Conservation (phyloP, 2,329 filamentous ascomycete species). For the Sclerotinia trifoliorum region DNA sequence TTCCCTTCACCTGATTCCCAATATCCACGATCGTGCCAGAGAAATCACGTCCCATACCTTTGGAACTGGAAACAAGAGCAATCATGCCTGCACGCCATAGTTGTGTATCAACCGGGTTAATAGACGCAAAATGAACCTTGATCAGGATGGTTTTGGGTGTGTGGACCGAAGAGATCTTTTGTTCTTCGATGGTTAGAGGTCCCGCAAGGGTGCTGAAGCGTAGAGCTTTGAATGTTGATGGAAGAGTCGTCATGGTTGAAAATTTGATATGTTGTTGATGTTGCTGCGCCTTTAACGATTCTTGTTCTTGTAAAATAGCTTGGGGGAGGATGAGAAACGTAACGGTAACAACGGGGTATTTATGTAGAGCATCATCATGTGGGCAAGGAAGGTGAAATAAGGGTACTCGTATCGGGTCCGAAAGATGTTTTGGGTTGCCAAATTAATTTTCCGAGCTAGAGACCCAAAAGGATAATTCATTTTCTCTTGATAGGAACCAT, state of each 20-base stretch:
- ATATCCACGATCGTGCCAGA: constrained; percentile 40
- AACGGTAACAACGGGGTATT: background rate
- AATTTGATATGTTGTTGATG: background rate
- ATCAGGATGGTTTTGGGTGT: constrained; percentile 34
- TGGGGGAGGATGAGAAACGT: background rate
- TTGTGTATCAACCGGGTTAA: constrained; percentile 38
- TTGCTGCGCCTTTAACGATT: background rate
- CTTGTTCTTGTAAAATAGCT: background rate
- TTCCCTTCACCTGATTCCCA: constrained; percentile 38
- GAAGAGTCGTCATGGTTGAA: constrained; percentile 15
- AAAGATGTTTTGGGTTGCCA: background rate
- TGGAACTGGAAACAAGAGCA: constrained; percentile 34
- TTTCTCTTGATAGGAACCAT: too few relatives aligned
- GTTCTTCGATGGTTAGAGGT: constrained; percentile 30
- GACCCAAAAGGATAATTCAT: too few relatives aligned
- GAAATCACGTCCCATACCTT: constrained; percentile 38
- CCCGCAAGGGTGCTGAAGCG: constrained; percentile 28
- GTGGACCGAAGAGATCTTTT: constrained; percentile 29
- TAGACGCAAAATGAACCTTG: constrained; percentile 37
- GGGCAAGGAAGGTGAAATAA: background rate
- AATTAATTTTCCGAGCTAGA: background rate
- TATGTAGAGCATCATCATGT: background rate
- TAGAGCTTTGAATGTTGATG: constrained; percentile 24
- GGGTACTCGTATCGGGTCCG: constrained; percentile 7
- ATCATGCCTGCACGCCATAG: constrained; percentile 35